Base-by-base conservation (phyloP, 352 stramenopile species). In the Phytophthora megakarya region DNA sequence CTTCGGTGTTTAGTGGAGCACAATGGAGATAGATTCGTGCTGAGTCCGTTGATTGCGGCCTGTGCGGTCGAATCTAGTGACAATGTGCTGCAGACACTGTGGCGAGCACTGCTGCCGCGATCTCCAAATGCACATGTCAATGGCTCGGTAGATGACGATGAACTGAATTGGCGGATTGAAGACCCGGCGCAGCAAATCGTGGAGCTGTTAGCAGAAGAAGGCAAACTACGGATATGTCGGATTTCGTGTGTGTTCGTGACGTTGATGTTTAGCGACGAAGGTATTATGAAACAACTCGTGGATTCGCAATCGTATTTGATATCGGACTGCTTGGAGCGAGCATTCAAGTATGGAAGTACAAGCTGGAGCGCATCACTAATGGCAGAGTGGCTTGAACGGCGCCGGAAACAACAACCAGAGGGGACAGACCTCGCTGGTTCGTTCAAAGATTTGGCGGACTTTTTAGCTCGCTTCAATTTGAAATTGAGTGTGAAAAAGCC, bases 21-120 rank as follows among this genome's bases (percentile, higher is more conserved):
- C 49, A 96, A 96, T 70, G 76, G 68, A 10, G 81, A 92, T 40
- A 89, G 80, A 43, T 91, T 88, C 46, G 54, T 90, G 16, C 75
- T 96, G 15, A 91, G 79, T 53, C 72, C 86, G 19, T 92, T 82
- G 69, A 89, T 95, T 48, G 78, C 80, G 15, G 70, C 70, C 2
- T 93, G 84, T 57, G 80, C 85, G 13, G 52, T 75, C 26, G 67
- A 73, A 25, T 90, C 81, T 66, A 91, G 80, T 65, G 76, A 84
- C 32, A 61, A 40, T 1, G 75, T 92, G 13, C 22, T 93, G 21
- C 50, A 62, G 6, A 56, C 37, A 5, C 49, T 92, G 35, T 90
- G 80, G 84, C 53, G 56, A 35, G 72, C 70, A 19, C 54, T 93
- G 37, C 37, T 93, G 19, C 50, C 48, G 16, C 54, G 65, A 6